These are phyloP conservation scores for Alternaria postmessia DNA, from an alignment of 2,329 filamentous ascomycete species.

Conservation along the genomic window DNA sequence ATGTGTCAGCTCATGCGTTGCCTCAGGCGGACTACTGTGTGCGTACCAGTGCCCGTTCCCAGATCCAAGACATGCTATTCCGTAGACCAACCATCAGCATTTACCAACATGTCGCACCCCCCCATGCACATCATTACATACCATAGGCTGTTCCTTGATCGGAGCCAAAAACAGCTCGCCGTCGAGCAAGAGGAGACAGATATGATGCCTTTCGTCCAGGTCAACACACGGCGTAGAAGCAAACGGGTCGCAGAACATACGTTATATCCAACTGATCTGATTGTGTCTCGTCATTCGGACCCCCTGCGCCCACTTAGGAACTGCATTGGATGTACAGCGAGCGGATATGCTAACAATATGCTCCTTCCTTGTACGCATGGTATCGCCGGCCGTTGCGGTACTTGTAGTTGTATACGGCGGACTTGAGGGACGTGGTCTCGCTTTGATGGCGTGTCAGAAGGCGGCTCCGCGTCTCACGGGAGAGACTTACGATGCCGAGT, in stretches of 20 bases:
- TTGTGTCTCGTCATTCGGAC: constrained; percentile 49
- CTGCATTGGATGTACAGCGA: neutral
- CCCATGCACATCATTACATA: constrained; percentile 1
- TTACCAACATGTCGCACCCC: neutral
- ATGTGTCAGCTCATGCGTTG: too few species aligned
- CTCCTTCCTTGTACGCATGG: constrained; percentile 38
- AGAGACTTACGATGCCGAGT: constrained; percentile 26
- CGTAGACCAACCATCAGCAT: neutral
- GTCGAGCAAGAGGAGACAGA: constrained; percentile 34
- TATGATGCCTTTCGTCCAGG: constrained; percentile 30
- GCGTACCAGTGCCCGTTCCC: constrained; percentile 49
- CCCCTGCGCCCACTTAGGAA: constrained; percentile 22
- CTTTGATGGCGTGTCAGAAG: constrained; percentile 17
- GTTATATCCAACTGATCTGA: constrained; percentile 53
- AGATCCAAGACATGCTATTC: constrained; percentile 50
- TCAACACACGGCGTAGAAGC: constrained; percentile 1
- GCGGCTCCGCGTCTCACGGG: neutral
- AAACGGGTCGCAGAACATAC: constrained; percentile 11
- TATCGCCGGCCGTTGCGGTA: constrained; percentile 42
- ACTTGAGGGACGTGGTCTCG: constrained; percentile 36
- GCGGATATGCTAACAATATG: constrained; percentile 31
- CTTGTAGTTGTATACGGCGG: constrained; percentile 34
- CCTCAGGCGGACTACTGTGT: too few species aligned
- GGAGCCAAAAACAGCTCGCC: constrained; percentile 36
- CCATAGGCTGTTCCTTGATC: constrained; percentile 29